A percentile compares a stretch with the other conserved stretches of the same genome.
Conservation (phyloP, 2,329 filamentous ascomycete genomes). For the Aspergillus novoparasiticus region DNA sequence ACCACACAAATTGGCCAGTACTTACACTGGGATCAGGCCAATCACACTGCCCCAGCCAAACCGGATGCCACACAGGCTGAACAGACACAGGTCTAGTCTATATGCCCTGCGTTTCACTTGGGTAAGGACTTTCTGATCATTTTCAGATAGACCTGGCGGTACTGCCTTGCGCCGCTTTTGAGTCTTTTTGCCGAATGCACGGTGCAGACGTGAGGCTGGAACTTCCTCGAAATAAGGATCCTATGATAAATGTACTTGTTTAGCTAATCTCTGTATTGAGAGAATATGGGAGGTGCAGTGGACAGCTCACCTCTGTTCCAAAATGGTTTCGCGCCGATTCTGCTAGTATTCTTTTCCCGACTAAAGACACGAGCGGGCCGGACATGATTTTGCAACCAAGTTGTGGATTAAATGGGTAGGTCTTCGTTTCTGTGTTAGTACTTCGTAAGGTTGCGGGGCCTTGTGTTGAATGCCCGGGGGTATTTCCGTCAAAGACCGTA, state of each 20-base stretch:
- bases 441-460: background rate
- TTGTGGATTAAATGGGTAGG: background rate
- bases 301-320: constrained; percentile 41
- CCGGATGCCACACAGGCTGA: constrained; percentile 76
- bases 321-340: constrained; percentile 45
- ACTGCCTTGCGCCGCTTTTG: constrained; percentile 86
- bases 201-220: constrained; percentile 69
- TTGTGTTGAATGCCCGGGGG: background rate
- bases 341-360: constrained; percentile 38
- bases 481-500: background rate
- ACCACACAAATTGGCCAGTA: constrained; percentile 23
- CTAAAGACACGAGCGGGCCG: constrained; percentile 27
- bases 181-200: constrained; percentile 67
- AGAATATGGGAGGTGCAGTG: constrained; percentile 8
- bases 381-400: constrained; percentile 26
- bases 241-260: constrained; percentile 47
- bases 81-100: constrained; percentile 79
- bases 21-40: constrained; percentile 78
- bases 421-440: background rate
- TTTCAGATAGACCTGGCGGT: constrained; percentile 76
- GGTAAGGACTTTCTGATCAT: constrained; percentile 81
- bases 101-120: constrained; percentile 86
- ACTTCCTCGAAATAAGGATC: constrained; percentile 90
- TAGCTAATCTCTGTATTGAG: background rate
- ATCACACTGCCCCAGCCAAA: constrained; percentile 91